Base-by-base conservation (phyloP, 2,329 filamentous ascomycete genomes). In the Aspergillus alliaceus region DNA sequence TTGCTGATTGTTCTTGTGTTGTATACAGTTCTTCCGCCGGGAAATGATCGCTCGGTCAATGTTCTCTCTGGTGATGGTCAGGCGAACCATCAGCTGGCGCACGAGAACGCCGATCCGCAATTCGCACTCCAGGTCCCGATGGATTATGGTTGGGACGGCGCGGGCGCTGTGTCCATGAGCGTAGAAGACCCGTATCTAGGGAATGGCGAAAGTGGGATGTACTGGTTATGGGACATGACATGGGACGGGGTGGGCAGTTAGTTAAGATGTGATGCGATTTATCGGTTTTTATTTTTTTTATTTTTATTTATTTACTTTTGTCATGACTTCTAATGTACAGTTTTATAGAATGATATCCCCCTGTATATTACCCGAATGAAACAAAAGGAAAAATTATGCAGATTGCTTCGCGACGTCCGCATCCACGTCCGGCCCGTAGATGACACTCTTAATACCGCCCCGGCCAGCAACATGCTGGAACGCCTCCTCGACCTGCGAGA, bases 391-490 rank as follows among this genome's bases (percentile, higher is more conserved):
- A 57, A 53, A 54, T 39, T 44, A 25, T 39, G 32, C 50, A 9
- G 31, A 59, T 25, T 37, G 44, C 24, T 59, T 67, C 6, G 62
- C 64, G 20, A 51, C 29, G 3, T 53, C 7, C 31, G 59, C 59
- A 8, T 67, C 62, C 3, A 67, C 56, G 12, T 57, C 60, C 5
- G 65, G 66, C 6, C 75, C 75, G 46, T 68, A 71, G 46, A 77
- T 77, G 20, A 77, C 67, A 12, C 71, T 74, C 57, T 77, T 77
- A 53, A 77, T 76, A 2, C 73, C 75, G 76, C 91, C 85, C 0
- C 91, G 91, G 62, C 84, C 83, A 79, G 90, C 90, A 18, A 95
- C 90, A 78, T 92, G 88, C 68, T 87, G 81, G 70, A 96, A 96
- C 0, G 92, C 93, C 66, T 88, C 80, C 76, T 95, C 90, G 0